Evolutionary conservation across 2,329 filamentous ascomycete genomes (phyloP).

Genomic region (Plectosphaerella cucumerina): DNA sequence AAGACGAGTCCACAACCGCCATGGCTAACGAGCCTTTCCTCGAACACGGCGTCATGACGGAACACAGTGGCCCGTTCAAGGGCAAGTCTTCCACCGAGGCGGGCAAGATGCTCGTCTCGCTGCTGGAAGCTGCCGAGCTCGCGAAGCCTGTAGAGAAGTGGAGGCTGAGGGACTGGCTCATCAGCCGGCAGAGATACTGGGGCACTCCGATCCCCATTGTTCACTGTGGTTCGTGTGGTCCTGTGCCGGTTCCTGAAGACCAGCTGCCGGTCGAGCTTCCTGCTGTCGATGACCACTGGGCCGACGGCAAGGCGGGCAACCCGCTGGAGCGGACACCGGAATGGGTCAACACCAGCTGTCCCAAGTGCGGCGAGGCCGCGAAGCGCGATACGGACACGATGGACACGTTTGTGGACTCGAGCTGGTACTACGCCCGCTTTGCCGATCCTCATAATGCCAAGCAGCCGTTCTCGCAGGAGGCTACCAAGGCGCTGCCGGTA

Average conservation of each 20-base stretch:
- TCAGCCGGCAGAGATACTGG: conserved; percentile 92
- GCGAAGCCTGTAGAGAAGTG: conserved; percentile 66
- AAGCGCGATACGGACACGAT: conserved; percentile 89
- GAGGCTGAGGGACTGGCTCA: conserved; percentile 83
- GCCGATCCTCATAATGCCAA: conserved; percentile 63
- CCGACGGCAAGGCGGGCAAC: conserved; percentile 68
- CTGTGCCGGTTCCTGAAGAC: conserved; percentile 71
- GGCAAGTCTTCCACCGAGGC: conserved; percentile 62
- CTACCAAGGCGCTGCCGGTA: conserved; percentile 63
- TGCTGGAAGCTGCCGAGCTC: conserved; percentile 50
- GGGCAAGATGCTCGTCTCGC: conserved; percentile 53
- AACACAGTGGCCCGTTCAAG: conserved; percentile 59
- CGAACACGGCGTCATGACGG: conserved; percentile 63
- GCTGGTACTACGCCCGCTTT: conserved; percentile 88
- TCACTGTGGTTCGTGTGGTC: conserved; percentile 72
- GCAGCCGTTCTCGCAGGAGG: conserved; percentile 57
- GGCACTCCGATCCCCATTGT: conserved; percentile 86
- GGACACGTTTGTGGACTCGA: conserved; percentile 95
- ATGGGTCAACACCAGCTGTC: conserved; percentile 74
- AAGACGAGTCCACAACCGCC: conserved; percentile 40
- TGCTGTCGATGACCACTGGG: conserved; percentile 62
- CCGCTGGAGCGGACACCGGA: conserved; percentile 67
- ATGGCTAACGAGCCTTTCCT: conserved; percentile 52
- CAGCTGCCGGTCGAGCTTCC: conserved; percentile 77
- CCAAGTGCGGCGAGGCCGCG: conserved; percentile 65